phyloP scores from a whole-genome alignment of 345 rosid genomes.

The Hibiscus trionum region DNA sequence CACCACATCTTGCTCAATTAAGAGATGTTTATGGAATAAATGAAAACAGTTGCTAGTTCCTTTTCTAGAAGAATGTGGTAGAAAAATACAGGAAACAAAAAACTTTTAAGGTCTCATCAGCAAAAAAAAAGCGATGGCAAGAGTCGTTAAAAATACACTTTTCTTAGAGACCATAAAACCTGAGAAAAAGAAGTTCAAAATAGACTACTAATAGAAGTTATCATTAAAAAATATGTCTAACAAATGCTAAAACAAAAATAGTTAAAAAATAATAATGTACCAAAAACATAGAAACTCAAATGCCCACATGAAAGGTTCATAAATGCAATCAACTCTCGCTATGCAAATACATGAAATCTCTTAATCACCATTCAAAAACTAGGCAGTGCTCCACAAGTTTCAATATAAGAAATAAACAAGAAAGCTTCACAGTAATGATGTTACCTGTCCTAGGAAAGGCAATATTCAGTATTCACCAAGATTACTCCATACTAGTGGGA shows the following conservation, averaged over 20 bases:
- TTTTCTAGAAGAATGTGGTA: not conserved
- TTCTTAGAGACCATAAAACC: not conserved
- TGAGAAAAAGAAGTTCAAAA: not conserved
- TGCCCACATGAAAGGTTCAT: not conserved
- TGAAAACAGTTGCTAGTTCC: not conserved
- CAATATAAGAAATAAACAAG: not conserved
- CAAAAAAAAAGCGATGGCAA: not conserved
- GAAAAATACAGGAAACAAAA: not conserved
- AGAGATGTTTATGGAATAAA: not conserved
- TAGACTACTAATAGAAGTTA: not conserved
- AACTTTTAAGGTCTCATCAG: conserved; percentile 3
- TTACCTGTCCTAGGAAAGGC: not conserved
- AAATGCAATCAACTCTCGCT: not conserved
- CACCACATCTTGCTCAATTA: not conserved
- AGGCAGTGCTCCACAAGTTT: not conserved
- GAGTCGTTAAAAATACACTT: not conserved
- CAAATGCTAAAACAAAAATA: not conserved
- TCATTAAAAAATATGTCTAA: not conserved
- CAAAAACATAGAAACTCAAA: not conserved
- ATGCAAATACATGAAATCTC: not conserved
- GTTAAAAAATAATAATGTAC: not conserved
- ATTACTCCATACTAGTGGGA: not conserved
- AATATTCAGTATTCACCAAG: not conserved
- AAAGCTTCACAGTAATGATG: not conserved
- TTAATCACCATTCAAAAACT: not conserved